Conservation (phyloP, 1,284 basidiomycete genomes). For the Rhodotorula sp. region DNA sequence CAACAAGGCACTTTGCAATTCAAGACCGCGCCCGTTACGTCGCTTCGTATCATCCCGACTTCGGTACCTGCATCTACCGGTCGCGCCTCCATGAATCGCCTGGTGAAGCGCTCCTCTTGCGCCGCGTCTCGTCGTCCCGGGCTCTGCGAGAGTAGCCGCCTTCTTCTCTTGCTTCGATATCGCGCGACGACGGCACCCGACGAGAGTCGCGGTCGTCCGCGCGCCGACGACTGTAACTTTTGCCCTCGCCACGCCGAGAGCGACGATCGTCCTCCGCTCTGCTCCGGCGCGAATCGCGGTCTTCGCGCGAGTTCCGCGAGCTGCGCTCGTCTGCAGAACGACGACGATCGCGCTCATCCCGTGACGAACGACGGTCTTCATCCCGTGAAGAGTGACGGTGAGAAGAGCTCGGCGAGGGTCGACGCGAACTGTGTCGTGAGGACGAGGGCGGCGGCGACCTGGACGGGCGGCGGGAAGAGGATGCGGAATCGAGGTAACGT, state of each 20-base stretch:
- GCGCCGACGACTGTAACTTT: neutral
- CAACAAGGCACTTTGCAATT: too few species aligned
- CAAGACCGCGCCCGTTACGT: too few species aligned
- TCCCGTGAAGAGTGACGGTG: neutral
- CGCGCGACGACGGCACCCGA: neutral
- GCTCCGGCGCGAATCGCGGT: slow-evolving; percentile 8
- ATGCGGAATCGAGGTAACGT: slow-evolving; percentile 7
- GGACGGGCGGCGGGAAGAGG: slow-evolving; percentile 24
- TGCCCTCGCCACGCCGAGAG: neutral
- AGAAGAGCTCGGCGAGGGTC: slow-evolving; percentile 6
- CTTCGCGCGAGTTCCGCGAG: neutral
- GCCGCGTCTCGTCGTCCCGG: neutral
- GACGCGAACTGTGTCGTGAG: slow-evolving; percentile 20
- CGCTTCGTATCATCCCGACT: too few species aligned
- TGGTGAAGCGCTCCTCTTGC: neutral
- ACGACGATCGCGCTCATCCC: slow-evolving; percentile 41
- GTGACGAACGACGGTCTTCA: neutral
- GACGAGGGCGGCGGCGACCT: slow-evolving; percentile 30
- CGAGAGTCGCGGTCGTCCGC: neutral
- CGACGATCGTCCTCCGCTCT: neutral
- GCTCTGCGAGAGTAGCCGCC: neutral
- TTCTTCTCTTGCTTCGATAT: too few species aligned
- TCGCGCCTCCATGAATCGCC: too few species aligned
- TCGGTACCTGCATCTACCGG: too few species aligned
- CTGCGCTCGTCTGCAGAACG: slow-evolving; percentile 34